phyloP scores from a whole-genome alignment of 176 grass and related monocot species.

The Oryza meridionalis region DNA sequence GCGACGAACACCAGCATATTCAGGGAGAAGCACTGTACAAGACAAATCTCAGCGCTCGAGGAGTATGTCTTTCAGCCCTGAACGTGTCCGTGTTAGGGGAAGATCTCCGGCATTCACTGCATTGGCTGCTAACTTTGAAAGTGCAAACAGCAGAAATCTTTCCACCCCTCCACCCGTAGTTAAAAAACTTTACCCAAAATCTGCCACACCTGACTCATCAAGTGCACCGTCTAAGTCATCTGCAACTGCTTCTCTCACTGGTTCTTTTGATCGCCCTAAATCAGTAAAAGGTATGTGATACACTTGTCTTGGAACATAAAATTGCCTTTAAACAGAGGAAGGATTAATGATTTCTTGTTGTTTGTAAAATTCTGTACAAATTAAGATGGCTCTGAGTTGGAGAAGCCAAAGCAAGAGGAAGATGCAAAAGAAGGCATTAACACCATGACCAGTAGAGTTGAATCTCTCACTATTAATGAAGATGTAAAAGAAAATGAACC shows the following conservation, averaged over 20 bases:
- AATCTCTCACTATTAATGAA: slow-evolving; percentile 70
- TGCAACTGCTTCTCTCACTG: slow-evolving; percentile 37
- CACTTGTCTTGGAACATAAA: slow-evolving; percentile 18
- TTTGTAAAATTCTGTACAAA: slow-evolving; percentile 28
- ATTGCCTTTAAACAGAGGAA: neutral
- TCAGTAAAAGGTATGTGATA: slow-evolving; percentile 61
- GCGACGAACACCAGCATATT: slow-evolving; percentile 47
- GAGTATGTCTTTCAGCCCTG: slow-evolving; percentile 92
- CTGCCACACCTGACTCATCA: slow-evolving; percentile 57
- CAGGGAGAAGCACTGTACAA: slow-evolving; percentile 67
- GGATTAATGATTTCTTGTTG: slow-evolving; percentile 27
- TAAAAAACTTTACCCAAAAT: slow-evolving; percentile 90
- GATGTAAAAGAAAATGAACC: slow-evolving; percentile 63
- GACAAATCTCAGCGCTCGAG: slow-evolving; percentile 85
- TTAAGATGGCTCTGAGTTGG: slow-evolving; percentile 43
- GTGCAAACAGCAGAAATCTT: slow-evolving; percentile 74
- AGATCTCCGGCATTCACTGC: slow-evolving; percentile 89
- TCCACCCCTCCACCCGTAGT: slow-evolving; percentile 82
- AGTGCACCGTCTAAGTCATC: slow-evolving; percentile 56
- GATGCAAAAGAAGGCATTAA: slow-evolving; percentile 40
- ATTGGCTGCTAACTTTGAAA: slow-evolving; percentile 89
- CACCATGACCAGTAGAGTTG: slow-evolving; percentile 42
- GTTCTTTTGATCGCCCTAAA: slow-evolving; percentile 68
- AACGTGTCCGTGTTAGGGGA: slow-evolving; percentile 79
- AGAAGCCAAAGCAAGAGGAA: slow-evolving; percentile 51